Conservation (phyloP, 2,329 filamentous ascomycete genomes). For the Stachybotrys chlorohalonatus region DNA sequence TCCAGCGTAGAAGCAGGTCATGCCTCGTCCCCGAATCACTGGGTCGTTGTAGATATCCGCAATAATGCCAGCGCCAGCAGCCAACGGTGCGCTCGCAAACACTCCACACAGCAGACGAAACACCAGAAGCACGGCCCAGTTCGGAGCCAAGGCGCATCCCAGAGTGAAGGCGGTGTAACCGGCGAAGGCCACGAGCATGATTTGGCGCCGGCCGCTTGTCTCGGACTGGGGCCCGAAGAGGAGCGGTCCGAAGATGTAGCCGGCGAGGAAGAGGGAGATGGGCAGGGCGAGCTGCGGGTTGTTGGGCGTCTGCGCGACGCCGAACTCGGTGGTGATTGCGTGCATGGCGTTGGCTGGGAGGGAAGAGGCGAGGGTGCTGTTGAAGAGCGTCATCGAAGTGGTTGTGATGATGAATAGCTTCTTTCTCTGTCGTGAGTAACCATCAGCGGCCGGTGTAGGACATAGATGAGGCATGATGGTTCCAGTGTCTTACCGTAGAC, state of each 20-base stretch:
- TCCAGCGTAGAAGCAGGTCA: neutral
- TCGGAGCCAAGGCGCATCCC: constrained; percentile 41
- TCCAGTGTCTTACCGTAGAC: neutral
- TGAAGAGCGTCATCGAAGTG: neutral
- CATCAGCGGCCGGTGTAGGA: neutral
- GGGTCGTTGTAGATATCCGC: constrained; percentile 52
- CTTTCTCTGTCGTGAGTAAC: neutral
- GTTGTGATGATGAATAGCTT: neutral
- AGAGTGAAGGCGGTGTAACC: constrained; percentile 40
- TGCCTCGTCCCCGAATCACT: neutral
- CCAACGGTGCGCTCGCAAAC: constrained; percentile 46
- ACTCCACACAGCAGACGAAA: constrained; percentile 42
- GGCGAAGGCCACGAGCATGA: constrained; percentile 18
- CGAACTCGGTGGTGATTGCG: neutral
- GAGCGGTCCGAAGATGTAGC: neutral
- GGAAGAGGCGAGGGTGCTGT: neutral
- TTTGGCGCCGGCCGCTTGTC: neutral
- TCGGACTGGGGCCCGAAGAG: neutral
- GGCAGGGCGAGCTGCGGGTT: neutral
- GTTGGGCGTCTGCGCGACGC: neutral
- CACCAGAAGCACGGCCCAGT: constrained; percentile 41
- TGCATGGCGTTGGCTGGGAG: neutral
- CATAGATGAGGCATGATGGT: neutral
- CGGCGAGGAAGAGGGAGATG: neutral
- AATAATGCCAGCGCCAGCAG: constrained; percentile 51